phyloP scores from a whole-genome alignment of 2,329 filamentous ascomycete species.

The Albifimbria verrucaria region DNA sequence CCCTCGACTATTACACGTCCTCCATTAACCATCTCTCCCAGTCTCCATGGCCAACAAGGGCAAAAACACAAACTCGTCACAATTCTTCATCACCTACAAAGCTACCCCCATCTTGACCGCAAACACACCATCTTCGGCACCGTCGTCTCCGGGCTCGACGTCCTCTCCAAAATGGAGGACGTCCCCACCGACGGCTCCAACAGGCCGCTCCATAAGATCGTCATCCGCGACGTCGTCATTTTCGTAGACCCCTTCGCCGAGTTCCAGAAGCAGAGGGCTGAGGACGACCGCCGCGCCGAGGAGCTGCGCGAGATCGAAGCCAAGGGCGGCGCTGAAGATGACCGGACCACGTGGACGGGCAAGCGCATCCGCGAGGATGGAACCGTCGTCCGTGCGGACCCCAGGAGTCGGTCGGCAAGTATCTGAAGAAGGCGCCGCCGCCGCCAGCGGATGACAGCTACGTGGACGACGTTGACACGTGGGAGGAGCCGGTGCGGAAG shows the following conservation, averaged over 20 bases:
- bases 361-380: conserved; percentile 76
- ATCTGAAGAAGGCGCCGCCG: conserved; percentile 61
- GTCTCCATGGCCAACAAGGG: conserved; percentile 96
- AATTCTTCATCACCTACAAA: conserved; percentile 93
- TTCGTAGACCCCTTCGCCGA: conserved; percentile 96
- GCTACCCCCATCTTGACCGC: conserved; percentile 78
- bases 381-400: conserved; percentile 44
- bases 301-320: conserved; percentile 59
- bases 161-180: conserved; percentile 73
- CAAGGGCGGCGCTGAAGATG: conserved; percentile 76
- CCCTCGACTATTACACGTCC: conserved; percentile 28
- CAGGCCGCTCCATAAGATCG: conserved; percentile 72
- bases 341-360: conserved; percentile 92
- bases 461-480: conserved; percentile 60
- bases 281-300: conserved; percentile 56
- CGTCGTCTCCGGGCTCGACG: conserved; percentile 72
- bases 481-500: conserved; percentile 73
- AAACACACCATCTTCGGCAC: conserved; percentile 97
- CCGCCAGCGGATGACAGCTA: conserved; percentile 52
- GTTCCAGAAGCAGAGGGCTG: conserved; percentile 72
- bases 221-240: conserved; percentile 78
- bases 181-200: conserved; percentile 72
- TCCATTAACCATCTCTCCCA: conserved; percentile 11
- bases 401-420: conserved; percentile 67
- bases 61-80: conserved; percentile 93